These are phyloP conservation scores for Plasmopara muralis DNA, from an alignment of 352 stramenopile species.

Conservation along the genomic window DNA sequence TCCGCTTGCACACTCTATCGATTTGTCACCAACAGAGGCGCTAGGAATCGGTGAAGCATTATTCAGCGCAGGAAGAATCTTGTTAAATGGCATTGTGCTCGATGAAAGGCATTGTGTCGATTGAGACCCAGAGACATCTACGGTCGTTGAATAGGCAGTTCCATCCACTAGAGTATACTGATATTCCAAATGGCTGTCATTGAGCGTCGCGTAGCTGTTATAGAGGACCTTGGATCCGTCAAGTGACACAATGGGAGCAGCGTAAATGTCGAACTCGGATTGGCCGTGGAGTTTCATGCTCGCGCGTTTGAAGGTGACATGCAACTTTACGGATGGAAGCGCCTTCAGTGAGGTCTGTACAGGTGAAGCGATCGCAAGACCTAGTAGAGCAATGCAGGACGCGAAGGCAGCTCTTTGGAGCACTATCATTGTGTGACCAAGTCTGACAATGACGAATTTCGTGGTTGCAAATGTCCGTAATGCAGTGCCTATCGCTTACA, in stretches of 20 bases:
- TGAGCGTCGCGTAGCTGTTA: conserved; percentile 16
- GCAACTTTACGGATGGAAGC: conserved; percentile 20
- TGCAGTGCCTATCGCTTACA: no score
- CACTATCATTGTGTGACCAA: background rate
- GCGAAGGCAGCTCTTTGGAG: background rate
- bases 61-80: conserved; percentile 26
- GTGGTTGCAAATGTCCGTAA: no score
- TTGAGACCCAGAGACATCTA: background rate
- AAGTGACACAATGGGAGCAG: conserved; percentile 15
- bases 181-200: background rate
- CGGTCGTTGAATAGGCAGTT: conserved; percentile 15
- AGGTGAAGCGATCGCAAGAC: background rate
- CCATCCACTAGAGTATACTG: conserved; percentile 20
- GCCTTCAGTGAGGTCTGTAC: background rate
- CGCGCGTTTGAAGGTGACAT: conserved; percentile 25
- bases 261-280: conserved; percentile 31
- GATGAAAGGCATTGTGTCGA: conserved; percentile 20
- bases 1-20: conserved; percentile 20
- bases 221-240: conserved; percentile 20
- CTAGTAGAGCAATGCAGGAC: background rate
- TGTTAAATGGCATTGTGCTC: conserved; percentile 17
- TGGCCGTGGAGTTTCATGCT: conserved; percentile 26
- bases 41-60: conserved; percentile 14
- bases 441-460: no score
- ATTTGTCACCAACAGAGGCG: conserved; percentile 10